Percentiles rank a stretch among this genome's conserved stretches.
phyloP scores from a whole-genome alignment of 2,329 filamentous ascomycete species.

The Aspergillus alliaceus region DNA sequence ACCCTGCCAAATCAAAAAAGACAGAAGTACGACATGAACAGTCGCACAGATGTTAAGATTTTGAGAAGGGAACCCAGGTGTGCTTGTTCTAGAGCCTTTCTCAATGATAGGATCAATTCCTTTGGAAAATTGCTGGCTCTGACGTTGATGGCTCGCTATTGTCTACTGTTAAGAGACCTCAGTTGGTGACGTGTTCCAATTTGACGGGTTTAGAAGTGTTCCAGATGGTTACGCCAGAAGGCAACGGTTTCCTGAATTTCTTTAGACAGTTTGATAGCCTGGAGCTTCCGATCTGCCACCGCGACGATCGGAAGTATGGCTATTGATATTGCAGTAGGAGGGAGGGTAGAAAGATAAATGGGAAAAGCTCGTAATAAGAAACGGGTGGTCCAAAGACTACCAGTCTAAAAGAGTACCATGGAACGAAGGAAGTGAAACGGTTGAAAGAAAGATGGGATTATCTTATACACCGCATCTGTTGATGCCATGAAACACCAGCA shows the following conservation, averaged over 20 bases:
- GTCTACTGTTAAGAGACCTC: background rate
- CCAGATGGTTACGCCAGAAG: background rate
- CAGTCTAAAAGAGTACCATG: background rate
- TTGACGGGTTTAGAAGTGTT: background rate
- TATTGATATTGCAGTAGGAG: background rate
- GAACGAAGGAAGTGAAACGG: background rate
- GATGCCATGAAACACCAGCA: background rate
- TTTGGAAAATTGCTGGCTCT: background rate
- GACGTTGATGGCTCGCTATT: background rate
- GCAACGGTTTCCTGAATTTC: background rate
- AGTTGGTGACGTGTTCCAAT: background rate
- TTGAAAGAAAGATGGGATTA: background rate
- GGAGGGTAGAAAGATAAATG: background rate
- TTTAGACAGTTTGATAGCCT: background rate
- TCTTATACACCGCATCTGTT: background rate
- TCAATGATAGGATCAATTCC: background rate
- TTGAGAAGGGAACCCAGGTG: background rate
- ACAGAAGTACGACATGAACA: conserved; percentile 4
- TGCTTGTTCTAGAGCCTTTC: background rate
- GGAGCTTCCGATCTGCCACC: background rate
- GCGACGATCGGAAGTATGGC: background rate
- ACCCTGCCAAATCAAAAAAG: conserved; percentile 9
- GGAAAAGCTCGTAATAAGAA: background rate
- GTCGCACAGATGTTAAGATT: background rate
- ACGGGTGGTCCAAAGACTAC: too few relatives aligned